Percentiles rank a stretch among this genome's conserved stretches.
phyloP scores from a whole-genome alignment of 2,329 filamentous ascomycete species.

The Coleophoma crateriformis region DNA sequence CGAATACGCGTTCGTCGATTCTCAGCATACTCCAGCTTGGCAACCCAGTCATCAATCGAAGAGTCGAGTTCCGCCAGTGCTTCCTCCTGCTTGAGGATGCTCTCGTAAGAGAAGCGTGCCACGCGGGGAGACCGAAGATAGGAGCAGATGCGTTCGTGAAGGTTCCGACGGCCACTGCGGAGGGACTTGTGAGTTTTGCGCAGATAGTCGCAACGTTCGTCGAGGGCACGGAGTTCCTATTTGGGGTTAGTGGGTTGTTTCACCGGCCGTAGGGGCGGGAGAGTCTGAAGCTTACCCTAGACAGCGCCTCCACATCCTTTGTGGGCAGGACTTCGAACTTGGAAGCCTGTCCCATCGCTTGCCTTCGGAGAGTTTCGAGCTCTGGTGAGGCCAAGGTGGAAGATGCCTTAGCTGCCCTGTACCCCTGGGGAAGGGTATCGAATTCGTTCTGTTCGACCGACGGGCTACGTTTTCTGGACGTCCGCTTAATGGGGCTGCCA shows the following conservation, averaged over 20 bases:
- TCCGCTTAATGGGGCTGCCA: constrained; percentile 30
- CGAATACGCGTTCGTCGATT: constrained; percentile 69
- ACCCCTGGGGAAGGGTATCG: constrained; percentile 55
- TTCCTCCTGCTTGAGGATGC: constrained; percentile 75
- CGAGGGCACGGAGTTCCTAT: constrained; percentile 68
- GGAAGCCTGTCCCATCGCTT: constrained; percentile 56
- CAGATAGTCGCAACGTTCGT: constrained; percentile 73
- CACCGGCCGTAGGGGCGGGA: background rate
- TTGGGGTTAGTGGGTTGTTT: constrained; percentile 1
- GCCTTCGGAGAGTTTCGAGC: constrained; percentile 45
- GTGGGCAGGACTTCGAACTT: constrained; percentile 59
- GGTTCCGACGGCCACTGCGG: constrained; percentile 67
- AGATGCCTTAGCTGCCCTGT: constrained; percentile 45
- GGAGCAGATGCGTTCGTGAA: constrained; percentile 72
- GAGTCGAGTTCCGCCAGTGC: constrained; percentile 70
- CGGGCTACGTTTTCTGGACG: constrained; percentile 1
- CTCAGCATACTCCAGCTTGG: constrained; percentile 75
- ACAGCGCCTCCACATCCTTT: constrained; percentile 59
- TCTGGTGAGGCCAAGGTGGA: constrained; percentile 43
- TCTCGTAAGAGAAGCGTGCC: constrained; percentile 67
- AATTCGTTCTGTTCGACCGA: constrained; percentile 47
- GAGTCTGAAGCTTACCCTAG: constrained; percentile 42
- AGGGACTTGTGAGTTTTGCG: constrained; percentile 72
- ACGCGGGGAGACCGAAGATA: constrained; percentile 68
- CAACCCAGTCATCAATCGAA: constrained; percentile 76